Conservation (phyloP, 441 rosid genomes). For the Melastoma candidum region DNA sequence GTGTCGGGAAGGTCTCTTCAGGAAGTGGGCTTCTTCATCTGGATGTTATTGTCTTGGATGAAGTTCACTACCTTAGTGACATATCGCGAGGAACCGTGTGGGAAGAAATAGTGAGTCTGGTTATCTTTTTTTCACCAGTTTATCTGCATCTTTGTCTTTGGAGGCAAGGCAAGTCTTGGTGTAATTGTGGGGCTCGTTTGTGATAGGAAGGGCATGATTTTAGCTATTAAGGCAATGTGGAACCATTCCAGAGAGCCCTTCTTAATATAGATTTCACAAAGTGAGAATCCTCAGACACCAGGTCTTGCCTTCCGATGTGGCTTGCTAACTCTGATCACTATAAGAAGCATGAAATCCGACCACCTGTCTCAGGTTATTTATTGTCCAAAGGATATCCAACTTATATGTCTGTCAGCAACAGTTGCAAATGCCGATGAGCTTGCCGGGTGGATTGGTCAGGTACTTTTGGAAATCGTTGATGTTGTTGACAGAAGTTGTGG, state of each 20-base stretch:
- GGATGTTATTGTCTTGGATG: constrained; percentile 87
- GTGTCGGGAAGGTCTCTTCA: constrained; percentile 86
- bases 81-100: constrained; percentile 97
- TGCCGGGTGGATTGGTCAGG: constrained; percentile 97
- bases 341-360: too few relatives aligned
- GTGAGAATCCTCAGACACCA: too few relatives aligned
- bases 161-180: too few relatives aligned
- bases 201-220: too few relatives aligned
- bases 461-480: constrained; percentile 15
- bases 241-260: too few relatives aligned
- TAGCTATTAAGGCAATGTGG: too few relatives aligned
- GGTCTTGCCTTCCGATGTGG: too few relatives aligned
- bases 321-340: too few relatives aligned
- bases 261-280: too few relatives aligned
- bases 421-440: constrained; percentile 95
- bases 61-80: constrained; percentile 96
- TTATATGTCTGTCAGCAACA: constrained; percentile 85
- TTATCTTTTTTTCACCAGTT: neutral
- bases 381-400: constrained; percentile 87
- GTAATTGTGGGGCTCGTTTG: too few relatives aligned
- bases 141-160: constrained; percentile 5
- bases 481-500: too few relatives aligned
- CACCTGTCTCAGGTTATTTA: constrained; percentile 56
- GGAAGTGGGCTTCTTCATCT: constrained; percentile 81
- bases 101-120: constrained; percentile 90